Evolutionary conservation across 2,329 filamentous ascomycete species (phyloP).

Genomic region (Sphaerostilbella broomeana): DNA sequence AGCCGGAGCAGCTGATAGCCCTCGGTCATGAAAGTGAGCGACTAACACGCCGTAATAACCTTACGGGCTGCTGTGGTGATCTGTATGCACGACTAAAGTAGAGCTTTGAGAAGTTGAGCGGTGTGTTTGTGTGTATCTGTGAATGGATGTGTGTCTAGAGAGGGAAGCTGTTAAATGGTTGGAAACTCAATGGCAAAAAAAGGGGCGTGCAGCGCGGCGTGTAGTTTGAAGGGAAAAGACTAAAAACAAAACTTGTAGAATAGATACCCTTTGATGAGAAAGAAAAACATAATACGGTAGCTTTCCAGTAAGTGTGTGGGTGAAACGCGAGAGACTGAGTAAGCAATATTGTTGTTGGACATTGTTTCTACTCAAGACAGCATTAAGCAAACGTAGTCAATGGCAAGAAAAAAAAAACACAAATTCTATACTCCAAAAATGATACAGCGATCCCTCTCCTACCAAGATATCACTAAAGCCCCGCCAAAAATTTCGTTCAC

Average conservation of each 20-base stretch:
- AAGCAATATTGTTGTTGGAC: too few species aligned
- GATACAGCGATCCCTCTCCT: background rate
- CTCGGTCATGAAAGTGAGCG: constrained; percentile 16
- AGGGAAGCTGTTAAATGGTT: background rate
- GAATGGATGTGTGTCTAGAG: constrained; percentile 7
- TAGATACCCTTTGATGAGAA: constrained; percentile 35
- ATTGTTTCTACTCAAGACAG: too few species aligned
- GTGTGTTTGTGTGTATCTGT: background rate
- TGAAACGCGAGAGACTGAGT: too few species aligned
- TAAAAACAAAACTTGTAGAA: constrained; percentile 30
- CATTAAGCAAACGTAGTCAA: too few species aligned
- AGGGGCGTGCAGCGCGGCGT: constrained; percentile 7
- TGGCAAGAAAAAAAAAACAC: too few species aligned
- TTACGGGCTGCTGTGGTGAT: background rate
- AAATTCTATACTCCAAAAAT: too few species aligned
- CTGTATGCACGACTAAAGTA: too few species aligned
- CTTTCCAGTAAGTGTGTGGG: background rate
- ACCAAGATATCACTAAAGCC: background rate
- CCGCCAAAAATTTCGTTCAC: too few species aligned
- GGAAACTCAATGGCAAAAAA: constrained; percentile 6
- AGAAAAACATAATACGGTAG: constrained; percentile 9
- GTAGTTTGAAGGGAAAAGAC: constrained; percentile 15
- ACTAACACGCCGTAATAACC: background rate
- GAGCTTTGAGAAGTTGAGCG: background rate
- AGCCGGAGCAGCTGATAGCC: constrained; percentile 19